phyloP scores from a whole-genome alignment of 2,329 filamentous ascomycete genomes.

The Pestalotiopsis sp. region DNA sequence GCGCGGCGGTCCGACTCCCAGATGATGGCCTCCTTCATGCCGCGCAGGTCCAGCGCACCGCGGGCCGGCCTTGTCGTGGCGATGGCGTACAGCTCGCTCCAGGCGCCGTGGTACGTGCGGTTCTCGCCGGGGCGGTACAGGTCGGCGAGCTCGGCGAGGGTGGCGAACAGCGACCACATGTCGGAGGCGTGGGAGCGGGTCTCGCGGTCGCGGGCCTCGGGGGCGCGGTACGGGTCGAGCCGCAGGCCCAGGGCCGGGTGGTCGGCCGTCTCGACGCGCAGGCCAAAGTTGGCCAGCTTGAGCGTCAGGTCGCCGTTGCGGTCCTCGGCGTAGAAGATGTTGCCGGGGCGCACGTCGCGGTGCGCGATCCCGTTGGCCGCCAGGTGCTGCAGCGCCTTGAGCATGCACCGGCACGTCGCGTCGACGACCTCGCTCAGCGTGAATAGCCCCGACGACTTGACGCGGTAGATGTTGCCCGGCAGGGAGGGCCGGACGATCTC shows the following conservation, averaged over 20 bases:
- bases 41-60: neutral
- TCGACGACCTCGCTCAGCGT: neutral
- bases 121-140: neutral
- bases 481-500: neutral
- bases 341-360: neutral
- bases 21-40: neutral
- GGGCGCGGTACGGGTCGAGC: neutral
- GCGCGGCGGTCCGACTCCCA: neutral
- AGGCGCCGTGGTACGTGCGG: neutral
- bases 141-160: neutral
- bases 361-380: neutral
- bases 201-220: neutral
- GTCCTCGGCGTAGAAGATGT: conserved; percentile 1
- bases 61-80: neutral
- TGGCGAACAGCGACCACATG: conserved; percentile 10
- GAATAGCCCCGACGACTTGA: neutral
- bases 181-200: conserved; percentile 1
- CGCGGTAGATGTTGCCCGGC: neutral
- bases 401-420: conserved; percentile 3
- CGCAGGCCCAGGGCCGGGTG: neutral
- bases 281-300: conserved; percentile 8
- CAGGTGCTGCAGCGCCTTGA: neutral
- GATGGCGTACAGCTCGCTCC: neutral
- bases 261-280: neutral
- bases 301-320: neutral